phyloP scores from a whole-genome alignment of 148 eudicot genomes.

The Nepenthes mirabilis region DNA sequence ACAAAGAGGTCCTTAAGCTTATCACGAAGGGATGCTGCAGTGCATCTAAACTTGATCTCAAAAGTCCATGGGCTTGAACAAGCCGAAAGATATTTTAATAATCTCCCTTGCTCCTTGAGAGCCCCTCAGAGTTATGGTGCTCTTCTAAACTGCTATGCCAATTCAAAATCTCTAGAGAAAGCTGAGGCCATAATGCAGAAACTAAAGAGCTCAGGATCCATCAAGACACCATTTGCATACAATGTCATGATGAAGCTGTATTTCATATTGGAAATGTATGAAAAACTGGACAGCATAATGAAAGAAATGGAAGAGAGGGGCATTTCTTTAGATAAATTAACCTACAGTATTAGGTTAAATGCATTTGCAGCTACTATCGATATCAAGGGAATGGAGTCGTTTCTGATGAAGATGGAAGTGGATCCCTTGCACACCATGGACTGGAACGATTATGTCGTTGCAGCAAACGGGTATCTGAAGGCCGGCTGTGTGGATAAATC shows the following conservation, averaged over 20 bases:
- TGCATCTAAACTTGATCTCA: conserved; percentile 15
- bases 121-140: conserved; percentile 13
- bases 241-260: conserved; percentile 35
- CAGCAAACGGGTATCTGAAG: conserved; percentile 27
- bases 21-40: conserved; percentile 10
- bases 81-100: conserved; percentile 19
- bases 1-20: conserved; percentile 1
- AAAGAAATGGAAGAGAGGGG: conserved; percentile 30
- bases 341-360: conserved; percentile 15
- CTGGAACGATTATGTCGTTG: conserved; percentile 16
- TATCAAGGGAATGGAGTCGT: conserved; percentile 23
- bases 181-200: conserved; percentile 35
- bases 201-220: conserved; percentile 16
- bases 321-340: conserved; percentile 10
- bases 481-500: conserved; percentile 17
- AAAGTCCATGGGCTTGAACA: conserved; percentile 18
- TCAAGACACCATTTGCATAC: conserved; percentile 5
- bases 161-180: conserved; percentile 18
- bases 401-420: conserved; percentile 28
- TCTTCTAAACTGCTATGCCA: conserved; percentile 29
- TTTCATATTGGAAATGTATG: conserved; percentile 13
- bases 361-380: conserved; percentile 21
- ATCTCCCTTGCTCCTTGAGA: conserved; percentile 10
- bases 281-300: conserved; percentile 19
- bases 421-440: conserved; percentile 10